Evolutionary conservation across 2,329 filamentous ascomycete species (phyloP), one percentile per base, ranked within the genome.

Genomic region (Penicillium sumatraense): DNA sequence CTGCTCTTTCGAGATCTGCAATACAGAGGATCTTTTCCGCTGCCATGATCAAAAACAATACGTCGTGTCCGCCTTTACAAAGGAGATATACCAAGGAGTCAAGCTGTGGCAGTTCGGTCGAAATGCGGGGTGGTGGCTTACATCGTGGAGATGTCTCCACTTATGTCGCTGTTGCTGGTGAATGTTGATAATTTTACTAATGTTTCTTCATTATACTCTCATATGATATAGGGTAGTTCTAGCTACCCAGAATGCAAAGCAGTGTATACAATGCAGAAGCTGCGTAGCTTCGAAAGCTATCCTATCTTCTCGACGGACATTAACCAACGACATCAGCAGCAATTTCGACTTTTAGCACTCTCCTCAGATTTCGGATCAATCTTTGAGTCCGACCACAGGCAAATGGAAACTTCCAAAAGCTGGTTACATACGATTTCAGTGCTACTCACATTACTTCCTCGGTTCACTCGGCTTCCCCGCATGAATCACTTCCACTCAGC

Each of bases 391-490:
- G 44, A 51, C 14, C 23, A 31, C 14, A 24, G 1, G 53, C 36
- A 24, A 21, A 21, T 31, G 21, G n/a, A n/a, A 33, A 31, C 10
- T 50, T 51, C 18, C 14, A 26, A 44, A 26, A n/a, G 40, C 27
- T 27, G 38, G 21, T 24, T 23, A n/a, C 7, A 9, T 33, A 33
- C 31, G n/a, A n/a, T n/a, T n/a, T n/a, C 31, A 33, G 31, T 13
- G 24, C 21, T 7, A n/a, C n/a, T n/a, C n/a, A n/a, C n/a, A n/a
- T n/a, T n/a, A 33, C 5, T 55, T 29, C 58, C 57, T 62, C 60
- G 59, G 58, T 52, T 53, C 35, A 24, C 45, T 11, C 23, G 49
- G 18, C 23, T 66, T 65, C 63, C 64, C 64, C 64, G 62, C 64
- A 63, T 59, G 38, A 31, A 31, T 16, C 8, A 40, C 20, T 23